Base-by-base conservation (phyloP, 2,329 filamentous ascomycete genomes). In the Diaporthe velutina region DNA sequence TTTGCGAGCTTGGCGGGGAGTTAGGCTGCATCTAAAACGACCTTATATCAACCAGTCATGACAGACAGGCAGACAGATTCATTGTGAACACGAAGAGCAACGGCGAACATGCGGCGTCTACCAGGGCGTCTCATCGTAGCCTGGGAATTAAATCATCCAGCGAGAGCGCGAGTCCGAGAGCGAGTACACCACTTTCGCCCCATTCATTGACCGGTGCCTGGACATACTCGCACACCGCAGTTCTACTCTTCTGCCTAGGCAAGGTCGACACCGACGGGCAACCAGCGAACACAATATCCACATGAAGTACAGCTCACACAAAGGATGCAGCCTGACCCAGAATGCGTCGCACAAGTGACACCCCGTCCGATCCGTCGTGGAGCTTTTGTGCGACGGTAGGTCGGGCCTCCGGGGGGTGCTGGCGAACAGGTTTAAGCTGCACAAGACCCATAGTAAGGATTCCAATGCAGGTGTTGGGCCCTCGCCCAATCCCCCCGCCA, bases 391-490 rank as follows among this genome's bases (percentile, higher is more conserved):
- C 55, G 22, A 71, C 42, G 25, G 70, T 28, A 42, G 48, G 38
- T 55, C 70, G 57, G 52, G 68, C 28, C 42, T 60, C 40, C 54
- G 45, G 48, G n/a, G 35, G 52, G 19, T 17, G 22, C 19, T 30
- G 33, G 22, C 60, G 40, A 33, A 71, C 38, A 35, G 19, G 38
- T 28, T 45, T 12, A 45, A 17, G 28, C 48, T 58, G 58, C 42
- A 35, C 13, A 12, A 40, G 70, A 71, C 70, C 67, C 70, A 71
- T 60, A 71, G 52, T 52, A 71, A 71, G 55, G 55, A 71, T 71
- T 40, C 42, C 48, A 40, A 30, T 71, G 70, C 70, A 52, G 70
- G 45, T 71, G 54, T 58, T 40, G 70, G 52, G 12, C 45, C 30
- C 15, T 17, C 42, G 42, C 17, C 33, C 17, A 15, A 48, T 71